Percentiles rank a stretch among this genome's conserved stretches.
Evolutionary conservation across 1,139 yeast species (phyloP).

Genomic region (Taphrina betulina): DNA sequence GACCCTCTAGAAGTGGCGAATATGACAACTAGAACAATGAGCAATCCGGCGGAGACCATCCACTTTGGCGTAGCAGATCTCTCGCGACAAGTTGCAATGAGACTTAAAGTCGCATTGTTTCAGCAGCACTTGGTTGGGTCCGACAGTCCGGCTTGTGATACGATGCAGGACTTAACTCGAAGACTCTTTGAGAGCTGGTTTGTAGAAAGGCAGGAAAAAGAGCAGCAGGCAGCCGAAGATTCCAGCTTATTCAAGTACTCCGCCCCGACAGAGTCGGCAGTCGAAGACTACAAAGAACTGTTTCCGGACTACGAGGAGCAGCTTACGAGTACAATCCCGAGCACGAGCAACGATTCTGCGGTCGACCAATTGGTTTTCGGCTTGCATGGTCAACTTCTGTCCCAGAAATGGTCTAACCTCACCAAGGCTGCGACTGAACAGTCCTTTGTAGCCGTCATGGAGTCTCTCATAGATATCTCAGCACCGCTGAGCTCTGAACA

Average conservation of each 20-base stretch:
- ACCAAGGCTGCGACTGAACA: not conserved
- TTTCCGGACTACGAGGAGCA: conserved; percentile 84
- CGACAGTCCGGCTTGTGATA: no score
- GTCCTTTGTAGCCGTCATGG: not conserved
- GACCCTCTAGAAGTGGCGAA: no score
- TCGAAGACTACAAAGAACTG: conserved; percentile 66
- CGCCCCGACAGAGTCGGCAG: conserved; percentile 63
- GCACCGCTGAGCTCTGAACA: not conserved
- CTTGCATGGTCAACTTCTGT: not conserved
- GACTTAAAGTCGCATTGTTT: no score
- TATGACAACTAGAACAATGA: no score
- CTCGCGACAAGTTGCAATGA: no score
- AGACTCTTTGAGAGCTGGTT: conserved; percentile 21
- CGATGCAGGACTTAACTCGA: no score
- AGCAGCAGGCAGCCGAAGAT: conserved; percentile 7
- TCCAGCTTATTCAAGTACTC: conserved; percentile 42
- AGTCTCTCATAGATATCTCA: not conserved
- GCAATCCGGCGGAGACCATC: no score
- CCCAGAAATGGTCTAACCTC: not conserved
- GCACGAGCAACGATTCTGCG: not conserved
- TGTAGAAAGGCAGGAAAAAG: conserved; percentile 6
- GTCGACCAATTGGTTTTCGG: not conserved
- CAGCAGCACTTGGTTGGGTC: no score
- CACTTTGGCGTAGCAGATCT: no score
- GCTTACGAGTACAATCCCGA: not conserved